These are phyloP conservation scores for Pestalotiopsis sp. DNA, from an alignment of 2,329 filamentous ascomycete species.

Conservation along the genomic window DNA sequence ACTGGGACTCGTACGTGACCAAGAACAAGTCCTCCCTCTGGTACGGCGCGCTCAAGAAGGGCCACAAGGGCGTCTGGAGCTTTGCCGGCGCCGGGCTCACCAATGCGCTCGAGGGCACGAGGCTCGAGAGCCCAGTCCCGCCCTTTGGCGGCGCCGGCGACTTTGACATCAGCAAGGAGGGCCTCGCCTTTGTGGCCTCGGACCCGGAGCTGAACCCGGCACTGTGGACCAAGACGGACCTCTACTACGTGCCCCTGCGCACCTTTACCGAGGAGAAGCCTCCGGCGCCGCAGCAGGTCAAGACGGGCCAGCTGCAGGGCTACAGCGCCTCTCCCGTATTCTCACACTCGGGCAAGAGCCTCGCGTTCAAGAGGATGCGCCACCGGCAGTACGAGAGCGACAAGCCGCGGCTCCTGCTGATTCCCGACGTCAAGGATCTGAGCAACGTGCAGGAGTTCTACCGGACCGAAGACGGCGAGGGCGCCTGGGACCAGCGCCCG, in stretches of 20 bases:
- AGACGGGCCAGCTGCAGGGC: slow-evolving; percentile 60
- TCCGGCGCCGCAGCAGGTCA: slow-evolving; percentile 50
- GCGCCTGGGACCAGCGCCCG: slow-evolving; percentile 60
- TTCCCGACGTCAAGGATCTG: slow-evolving; percentile 60
- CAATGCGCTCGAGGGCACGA: slow-evolving; percentile 64
- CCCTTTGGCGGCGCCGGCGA: slow-evolving; percentile 80
- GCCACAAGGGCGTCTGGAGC: slow-evolving; percentile 35
- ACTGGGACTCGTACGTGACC: slow-evolving; percentile 78
- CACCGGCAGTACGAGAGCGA: slow-evolving; percentile 79
- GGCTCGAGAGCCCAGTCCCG: slow-evolving; percentile 66
- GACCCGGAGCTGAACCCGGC: slow-evolving; percentile 71
- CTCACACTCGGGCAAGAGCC: slow-evolving; percentile 67
- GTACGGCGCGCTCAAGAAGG: slow-evolving; percentile 34
- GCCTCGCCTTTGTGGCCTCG: slow-evolving; percentile 73
- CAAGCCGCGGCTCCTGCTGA: slow-evolving; percentile 66
- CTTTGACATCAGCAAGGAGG: slow-evolving; percentile 70
- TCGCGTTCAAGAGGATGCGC: slow-evolving; percentile 80
- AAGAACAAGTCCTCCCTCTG: slow-evolving; percentile 67
- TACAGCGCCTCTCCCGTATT: slow-evolving; percentile 70
- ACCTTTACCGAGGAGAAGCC: slow-evolving; percentile 57
- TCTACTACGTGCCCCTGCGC: slow-evolving; percentile 70
- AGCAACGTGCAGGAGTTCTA: slow-evolving; percentile 63
- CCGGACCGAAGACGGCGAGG: slow-evolving; percentile 60
- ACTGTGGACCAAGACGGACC: slow-evolving; percentile 77
- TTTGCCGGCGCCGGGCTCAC: slow-evolving; percentile 48